Evolutionary conservation across 1,284 basidiomycete species (phyloP).

Genomic region (Neonothopanus nambi): DNA sequence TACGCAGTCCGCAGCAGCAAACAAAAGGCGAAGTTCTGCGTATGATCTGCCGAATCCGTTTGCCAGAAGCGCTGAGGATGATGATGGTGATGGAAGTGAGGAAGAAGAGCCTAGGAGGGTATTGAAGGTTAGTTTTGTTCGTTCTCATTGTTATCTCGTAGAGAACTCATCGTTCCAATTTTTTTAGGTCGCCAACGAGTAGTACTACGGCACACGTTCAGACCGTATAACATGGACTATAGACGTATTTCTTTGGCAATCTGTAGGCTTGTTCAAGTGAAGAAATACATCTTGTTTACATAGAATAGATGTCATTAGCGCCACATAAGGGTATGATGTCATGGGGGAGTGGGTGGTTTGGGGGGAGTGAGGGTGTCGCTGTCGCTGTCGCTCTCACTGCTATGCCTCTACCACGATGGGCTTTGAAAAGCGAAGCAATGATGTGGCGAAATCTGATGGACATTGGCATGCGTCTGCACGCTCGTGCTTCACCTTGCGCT

Average conservation of each 20-base stretch:
- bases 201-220: background rate
- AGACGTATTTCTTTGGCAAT: no score
- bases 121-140: slow-evolving; percentile 1
- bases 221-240: no score
- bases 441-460: slow-evolving; percentile 19
- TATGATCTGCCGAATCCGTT: slow-evolving; percentile 1
- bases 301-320: no score
- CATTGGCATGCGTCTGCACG: slow-evolving; percentile 17
- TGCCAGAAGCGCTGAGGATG: background rate
- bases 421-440: slow-evolving; percentile 13
- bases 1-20: background rate
- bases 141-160: background rate
- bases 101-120: background rate
- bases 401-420: slow-evolving; percentile 11
- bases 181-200: slow-evolving; percentile 7
- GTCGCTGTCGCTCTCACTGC: no score
- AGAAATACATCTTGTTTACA: no score
- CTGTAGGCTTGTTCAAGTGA: no score
- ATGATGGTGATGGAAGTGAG: background rate
- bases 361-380: no score
- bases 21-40: background rate
- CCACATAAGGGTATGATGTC: no score
- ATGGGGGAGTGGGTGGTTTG: no score
- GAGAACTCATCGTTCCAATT: background rate
- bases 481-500: slow-evolving; percentile 11